Percentiles rank a stretch among this genome's conserved stretches.
phyloP scores from a whole-genome alignment of 1,284 basidiomycete genomes.

The Pseudozyma tsukubaensis region DNA sequence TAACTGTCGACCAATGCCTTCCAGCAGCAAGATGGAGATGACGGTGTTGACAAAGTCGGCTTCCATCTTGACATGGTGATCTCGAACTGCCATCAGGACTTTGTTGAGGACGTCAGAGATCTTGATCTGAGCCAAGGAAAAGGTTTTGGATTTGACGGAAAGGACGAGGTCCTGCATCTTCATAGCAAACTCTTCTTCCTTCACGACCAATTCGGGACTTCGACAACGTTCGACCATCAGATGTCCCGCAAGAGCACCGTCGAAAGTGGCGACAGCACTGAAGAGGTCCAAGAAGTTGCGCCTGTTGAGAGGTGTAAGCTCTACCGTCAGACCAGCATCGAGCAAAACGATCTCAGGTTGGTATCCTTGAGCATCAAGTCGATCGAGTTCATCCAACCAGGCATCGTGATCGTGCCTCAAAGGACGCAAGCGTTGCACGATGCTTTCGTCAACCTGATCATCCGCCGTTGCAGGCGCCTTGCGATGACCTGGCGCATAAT shows the following conservation, averaged over 20 bases:
- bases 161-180: slow-evolving; percentile 97
- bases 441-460: slow-evolving; percentile 69
- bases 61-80: slow-evolving; percentile 98
- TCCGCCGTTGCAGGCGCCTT: slow-evolving; percentile 72
- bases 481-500: slow-evolving; percentile 55
- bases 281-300: slow-evolving; percentile 97
- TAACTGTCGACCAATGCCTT: slow-evolving; percentile 93
- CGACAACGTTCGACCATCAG: slow-evolving; percentile 96
- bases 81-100: slow-evolving; percentile 85
- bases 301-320: slow-evolving; percentile 82
- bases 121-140: slow-evolving; percentile 93
- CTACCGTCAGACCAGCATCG: slow-evolving; percentile 93
- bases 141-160: slow-evolving; percentile 93
- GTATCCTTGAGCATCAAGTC: slow-evolving; percentile 80
- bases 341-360: slow-evolving; percentile 95
- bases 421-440: slow-evolving; percentile 78
- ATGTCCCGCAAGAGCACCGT: slow-evolving; percentile 91
- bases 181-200: slow-evolving; percentile 92
- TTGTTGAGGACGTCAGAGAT: slow-evolving; percentile 92
- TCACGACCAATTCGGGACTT: slow-evolving; percentile 88
- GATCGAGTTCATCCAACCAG: slow-evolving; percentile 80
- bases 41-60: slow-evolving; percentile 99
- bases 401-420: slow-evolving; percentile 73
- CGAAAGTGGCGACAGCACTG: slow-evolving; percentile 92
- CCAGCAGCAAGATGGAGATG: slow-evolving; percentile 89